A percentile compares a stretch with the other conserved stretches of the same genome.
These are phyloP conservation scores for Talaromyces ruber DNA, from an alignment of 495 filamentous ascomycete species.

Conservation along the genomic window DNA sequence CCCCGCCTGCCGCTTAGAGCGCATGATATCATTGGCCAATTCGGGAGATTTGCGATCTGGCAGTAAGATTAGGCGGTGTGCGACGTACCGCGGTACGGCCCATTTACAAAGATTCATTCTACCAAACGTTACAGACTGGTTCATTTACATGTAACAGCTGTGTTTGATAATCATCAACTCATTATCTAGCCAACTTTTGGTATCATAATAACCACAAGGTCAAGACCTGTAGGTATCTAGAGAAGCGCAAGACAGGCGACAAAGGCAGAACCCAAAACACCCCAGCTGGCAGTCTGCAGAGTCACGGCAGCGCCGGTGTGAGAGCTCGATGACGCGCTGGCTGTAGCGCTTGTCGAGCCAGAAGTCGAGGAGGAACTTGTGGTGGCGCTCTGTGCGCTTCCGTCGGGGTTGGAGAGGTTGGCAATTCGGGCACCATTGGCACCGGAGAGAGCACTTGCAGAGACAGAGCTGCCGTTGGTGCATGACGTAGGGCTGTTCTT, in stretches of 20 bases:
- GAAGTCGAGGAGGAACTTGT: conserved; percentile 18
- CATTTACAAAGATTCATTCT: not conserved
- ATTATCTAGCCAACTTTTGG: not conserved
- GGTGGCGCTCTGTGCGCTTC: conserved; percentile 15
- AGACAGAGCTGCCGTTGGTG: conserved; percentile 43
- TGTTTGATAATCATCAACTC: not conserved
- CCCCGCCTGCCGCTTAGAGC: not conserved
- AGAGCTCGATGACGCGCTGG: conserved; percentile 7
- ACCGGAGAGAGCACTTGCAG: conserved; percentile 21
- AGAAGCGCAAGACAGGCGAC: conserved; percentile 22
- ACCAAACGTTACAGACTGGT: not conserved
- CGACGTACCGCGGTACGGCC: not conserved
- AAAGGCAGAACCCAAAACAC: conserved; percentile 21
- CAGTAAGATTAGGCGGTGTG: not conserved
- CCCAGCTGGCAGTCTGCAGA: conserved; percentile 26
- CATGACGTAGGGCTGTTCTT: conserved; percentile 31
- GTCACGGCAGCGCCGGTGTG: conserved; percentile 20
- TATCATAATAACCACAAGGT: not conserved
- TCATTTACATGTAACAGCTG: not conserved
- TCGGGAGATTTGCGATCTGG: not conserved
- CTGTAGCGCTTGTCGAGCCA: conserved; percentile 50
- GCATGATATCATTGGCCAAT: not conserved
- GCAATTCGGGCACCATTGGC: conserved; percentile 23
- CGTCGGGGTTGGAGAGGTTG: conserved; percentile 25
- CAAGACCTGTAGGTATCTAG: conserved; percentile 6